Evolutionary conservation across 2,329 filamentous ascomycete species (phyloP), one percentile per base, ranked within the genome.

Genomic region (Keithomyces neogunnii): DNA sequence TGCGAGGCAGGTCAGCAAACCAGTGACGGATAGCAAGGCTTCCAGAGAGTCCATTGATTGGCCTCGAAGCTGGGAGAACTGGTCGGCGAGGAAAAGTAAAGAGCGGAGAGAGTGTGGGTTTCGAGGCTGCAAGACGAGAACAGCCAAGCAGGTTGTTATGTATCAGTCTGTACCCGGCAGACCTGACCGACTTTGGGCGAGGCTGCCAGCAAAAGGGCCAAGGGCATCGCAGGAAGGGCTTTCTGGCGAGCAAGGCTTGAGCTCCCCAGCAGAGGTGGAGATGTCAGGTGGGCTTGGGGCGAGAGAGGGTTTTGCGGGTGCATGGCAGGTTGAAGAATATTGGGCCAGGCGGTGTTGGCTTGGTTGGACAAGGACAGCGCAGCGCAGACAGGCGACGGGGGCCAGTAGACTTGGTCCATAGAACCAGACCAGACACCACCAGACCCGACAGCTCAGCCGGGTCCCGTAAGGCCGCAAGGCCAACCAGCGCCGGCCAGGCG

Each of bases 11-110:
- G n/a, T 30, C 47, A 36, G 51, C 45, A 33, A 39, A 47, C 13
- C 42, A n/a, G 10, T 30, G 33, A 33, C 19, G n/a, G 45, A 29
- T 13, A 43, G 45, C 11, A 32, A 47, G 43, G 49, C 52, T 48
- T 45, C 46, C 28, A 19, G 39, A 40, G 33, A 36, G 38, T 33
- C 52, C 49, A 53, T 53, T 49, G 46, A 51, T 49, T 51, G 52
- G 49, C 29, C 36, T 43, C 45, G 29, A 48, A 28, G 47, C 48
- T 38, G 48, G 48, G 26, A 44, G 51, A 53, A 53, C 44, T 50
- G 49, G 31, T 29, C 49, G 51, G 49, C 44, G 32, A 29, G 44
- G 39, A 32, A 11, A 47, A 11, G 10, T 40, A 43, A 47, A 42
- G 45, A 53, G 52, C 33, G 52, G 49, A 48, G 45, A 29, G 32